phyloP scores from a whole-genome alignment of 768 basidiomycete species.

The Termitomyces sp. region DNA sequence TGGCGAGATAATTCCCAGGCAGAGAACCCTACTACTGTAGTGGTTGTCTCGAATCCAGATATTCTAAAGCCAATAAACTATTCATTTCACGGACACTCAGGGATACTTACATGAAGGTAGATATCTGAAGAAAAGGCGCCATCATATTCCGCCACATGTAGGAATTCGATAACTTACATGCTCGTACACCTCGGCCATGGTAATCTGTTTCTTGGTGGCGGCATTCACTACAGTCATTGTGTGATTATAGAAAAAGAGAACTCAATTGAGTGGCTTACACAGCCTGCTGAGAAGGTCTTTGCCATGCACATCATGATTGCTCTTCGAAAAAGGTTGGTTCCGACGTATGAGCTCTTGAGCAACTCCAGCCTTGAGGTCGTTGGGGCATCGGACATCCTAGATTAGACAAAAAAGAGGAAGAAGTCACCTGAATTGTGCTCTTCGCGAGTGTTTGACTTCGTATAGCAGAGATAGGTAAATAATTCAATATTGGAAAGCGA shows the following conservation, averaged over 20 bases:
- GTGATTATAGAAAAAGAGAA: background rate
- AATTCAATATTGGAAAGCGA: background rate
- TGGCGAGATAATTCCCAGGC: background rate
- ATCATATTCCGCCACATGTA: no score
- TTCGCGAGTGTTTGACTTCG: background rate
- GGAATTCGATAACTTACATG: background rate
- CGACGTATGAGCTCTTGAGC: background rate
- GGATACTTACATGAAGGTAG: background rate
- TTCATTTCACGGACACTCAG: background rate
- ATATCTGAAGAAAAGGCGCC: background rate
- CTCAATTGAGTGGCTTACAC: background rate
- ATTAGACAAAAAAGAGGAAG: no score
- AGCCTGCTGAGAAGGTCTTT: background rate
- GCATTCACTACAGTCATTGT: background rate
- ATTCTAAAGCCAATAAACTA: background rate
- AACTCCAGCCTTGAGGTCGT: background rate
- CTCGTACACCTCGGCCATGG: background rate
- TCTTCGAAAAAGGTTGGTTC: background rate
- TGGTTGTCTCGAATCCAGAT: background rate
- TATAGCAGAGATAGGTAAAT: background rate
- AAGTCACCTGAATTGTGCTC: background rate
- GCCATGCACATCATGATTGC: background rate
- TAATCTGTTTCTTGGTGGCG: background rate
- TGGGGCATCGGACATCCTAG: rapidly evolving
- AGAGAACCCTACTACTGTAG: background rate